Conservation (phyloP, 2,329 filamentous ascomycete species). For the Tolypocladium ovalisporum region DNA sequence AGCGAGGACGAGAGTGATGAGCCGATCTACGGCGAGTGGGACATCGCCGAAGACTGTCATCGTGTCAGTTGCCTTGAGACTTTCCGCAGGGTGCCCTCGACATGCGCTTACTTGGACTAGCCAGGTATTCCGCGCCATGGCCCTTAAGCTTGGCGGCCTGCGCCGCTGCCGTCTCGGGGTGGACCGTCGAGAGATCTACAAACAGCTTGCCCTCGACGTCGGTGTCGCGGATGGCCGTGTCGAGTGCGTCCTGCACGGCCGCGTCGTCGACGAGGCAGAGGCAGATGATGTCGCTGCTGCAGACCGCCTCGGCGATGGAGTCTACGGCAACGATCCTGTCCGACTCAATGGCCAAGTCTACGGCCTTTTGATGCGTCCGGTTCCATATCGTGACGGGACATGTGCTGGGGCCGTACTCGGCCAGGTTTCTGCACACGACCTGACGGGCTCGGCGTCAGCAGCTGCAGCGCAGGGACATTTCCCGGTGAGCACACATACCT, state of each 20-base stretch:
- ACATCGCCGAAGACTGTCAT: neutral
- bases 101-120: neutral
- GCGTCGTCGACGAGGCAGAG: neutral
- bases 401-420: neutral
- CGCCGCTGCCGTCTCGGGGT: neutral
- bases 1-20: neutral
- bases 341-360: neutral
- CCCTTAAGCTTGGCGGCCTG: neutral
- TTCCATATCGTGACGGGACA: neutral
- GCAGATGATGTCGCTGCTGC: neutral
- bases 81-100: accelerated
- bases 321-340: neutral
- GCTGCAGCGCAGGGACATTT: neutral
- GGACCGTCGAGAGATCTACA: neutral
- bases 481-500: neutral
- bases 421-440: neutral
- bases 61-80: neutral
- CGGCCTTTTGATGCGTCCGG: neutral
- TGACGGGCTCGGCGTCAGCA: neutral
- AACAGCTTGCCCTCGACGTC: neutral
- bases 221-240: neutral
- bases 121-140: neutral
- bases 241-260: neutral
- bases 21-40: neutral
- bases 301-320: neutral